These are phyloP conservation scores for Meyerozyma carpophila DNA, from an alignment of 1,139 yeast genomes.

Conservation along the genomic window DNA sequence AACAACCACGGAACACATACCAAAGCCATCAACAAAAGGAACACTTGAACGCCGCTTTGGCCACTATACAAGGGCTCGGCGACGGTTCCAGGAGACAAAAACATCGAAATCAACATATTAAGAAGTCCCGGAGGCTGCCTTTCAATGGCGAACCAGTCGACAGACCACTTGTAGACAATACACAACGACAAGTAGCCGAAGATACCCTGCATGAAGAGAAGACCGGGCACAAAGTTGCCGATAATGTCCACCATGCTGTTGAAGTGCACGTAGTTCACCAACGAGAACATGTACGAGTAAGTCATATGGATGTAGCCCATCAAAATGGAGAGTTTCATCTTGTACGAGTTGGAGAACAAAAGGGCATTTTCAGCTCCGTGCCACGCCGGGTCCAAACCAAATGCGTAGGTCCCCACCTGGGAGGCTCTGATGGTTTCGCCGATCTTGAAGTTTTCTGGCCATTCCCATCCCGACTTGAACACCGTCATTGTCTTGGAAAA, in stretches of 20 bases:
- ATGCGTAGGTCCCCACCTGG: constrained; percentile 52
- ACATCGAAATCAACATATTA: constrained; percentile 80
- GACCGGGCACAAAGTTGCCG: constrained; percentile 77
- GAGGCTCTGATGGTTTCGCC: constrained; percentile 57
- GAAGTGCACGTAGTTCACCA: constrained; percentile 57
- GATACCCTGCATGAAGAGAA: constrained; percentile 77
- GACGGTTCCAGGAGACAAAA: constrained; percentile 68
- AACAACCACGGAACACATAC: constrained; percentile 75
- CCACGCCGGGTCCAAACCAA: constrained; percentile 77
- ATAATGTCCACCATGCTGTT: constrained; percentile 59
- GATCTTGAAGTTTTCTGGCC: constrained; percentile 48
- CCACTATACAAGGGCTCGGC: constrained; percentile 62
- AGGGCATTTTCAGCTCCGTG: constrained; percentile 77
- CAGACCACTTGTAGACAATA: constrained; percentile 74
- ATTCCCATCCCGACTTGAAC: constrained; percentile 70
- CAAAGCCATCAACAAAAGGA: constrained; percentile 55
- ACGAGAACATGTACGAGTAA: constrained; percentile 64
- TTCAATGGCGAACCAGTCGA: constrained; percentile 65
- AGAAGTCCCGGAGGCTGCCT: constrained; percentile 75
- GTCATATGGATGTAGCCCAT: constrained; percentile 81
- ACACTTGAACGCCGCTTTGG: constrained; percentile 57
- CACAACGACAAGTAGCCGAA: constrained; percentile 72
- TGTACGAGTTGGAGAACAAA: constrained; percentile 70
- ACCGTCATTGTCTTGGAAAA: constrained; percentile 74
- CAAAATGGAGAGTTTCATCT: constrained; percentile 74